Evolutionary conservation across 441 rosid species (phyloP).

Genomic region (Hypseocharis bilobata): DNA sequence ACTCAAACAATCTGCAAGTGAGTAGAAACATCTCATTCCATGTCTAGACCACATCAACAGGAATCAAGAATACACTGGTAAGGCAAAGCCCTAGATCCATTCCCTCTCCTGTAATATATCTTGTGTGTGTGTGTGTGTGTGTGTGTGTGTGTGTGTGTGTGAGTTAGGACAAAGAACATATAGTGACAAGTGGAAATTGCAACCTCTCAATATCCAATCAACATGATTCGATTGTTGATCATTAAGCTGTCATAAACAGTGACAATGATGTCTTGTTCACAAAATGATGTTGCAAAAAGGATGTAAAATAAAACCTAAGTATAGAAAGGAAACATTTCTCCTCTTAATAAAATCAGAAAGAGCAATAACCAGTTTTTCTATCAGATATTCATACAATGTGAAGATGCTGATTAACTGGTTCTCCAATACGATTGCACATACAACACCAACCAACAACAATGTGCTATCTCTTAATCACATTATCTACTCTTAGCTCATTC

Average conservation of each 20-base stretch:
- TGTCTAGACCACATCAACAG: neutral
- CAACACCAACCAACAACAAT: too few relatives aligned
- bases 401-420: neutral
- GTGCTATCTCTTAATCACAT: too few relatives aligned
- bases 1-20: slow-evolving; percentile 59
- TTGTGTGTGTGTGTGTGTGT: neutral
- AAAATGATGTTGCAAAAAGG: neutral
- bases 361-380: neutral
- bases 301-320: neutral
- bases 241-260: neutral
- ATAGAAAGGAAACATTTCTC: neutral
- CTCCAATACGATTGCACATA: neutral
- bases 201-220: neutral
- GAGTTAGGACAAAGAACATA: neutral
- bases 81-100: neutral
- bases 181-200: neutral
- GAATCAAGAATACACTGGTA: neutral
- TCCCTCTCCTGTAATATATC: neutral
- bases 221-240: neutral
- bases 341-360: neutral
- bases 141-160: too few relatives aligned
- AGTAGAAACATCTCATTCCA: slow-evolving; percentile 14
- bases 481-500: too few relatives aligned
- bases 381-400: neutral
- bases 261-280: neutral